These are phyloP conservation scores for Flaveria sonorensis DNA, from an alignment of 129 eudicot genomes.

Conservation along the genomic window DNA sequence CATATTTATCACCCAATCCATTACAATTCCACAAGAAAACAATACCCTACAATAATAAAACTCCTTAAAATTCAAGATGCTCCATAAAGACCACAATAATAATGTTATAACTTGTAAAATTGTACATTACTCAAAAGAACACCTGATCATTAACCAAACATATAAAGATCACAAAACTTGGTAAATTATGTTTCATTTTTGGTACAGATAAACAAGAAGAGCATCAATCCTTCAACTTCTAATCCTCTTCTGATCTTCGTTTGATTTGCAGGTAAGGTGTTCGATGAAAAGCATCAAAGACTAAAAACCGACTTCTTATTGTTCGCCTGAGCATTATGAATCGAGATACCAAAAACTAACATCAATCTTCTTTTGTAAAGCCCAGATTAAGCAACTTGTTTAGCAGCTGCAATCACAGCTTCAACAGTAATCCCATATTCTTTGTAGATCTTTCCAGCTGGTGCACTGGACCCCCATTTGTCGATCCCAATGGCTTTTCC, in stretches of 20 bases:
- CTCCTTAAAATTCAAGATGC: background rate
- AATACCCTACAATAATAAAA: background rate
- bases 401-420: constrained; percentile 88
- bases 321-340: constrained; percentile 30
- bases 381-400: constrained; percentile 35
- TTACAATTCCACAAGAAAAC: constrained; percentile 14
- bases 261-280: constrained; percentile 46
- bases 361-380: background rate
- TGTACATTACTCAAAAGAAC: constrained; percentile 34
- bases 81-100: too few relatives aligned
- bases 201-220: constrained; percentile 50
- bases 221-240: constrained; percentile 30
- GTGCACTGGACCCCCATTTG: constrained; percentile 89
- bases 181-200: constrained; percentile 38
- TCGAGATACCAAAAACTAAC: constrained; percentile 30
- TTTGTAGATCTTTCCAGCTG: constrained; percentile 83
- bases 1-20: constrained; percentile 41
- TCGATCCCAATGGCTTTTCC: constrained; percentile 95
- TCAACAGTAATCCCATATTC: constrained; percentile 88
- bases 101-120: background rate
- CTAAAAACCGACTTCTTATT: constrained; percentile 51
- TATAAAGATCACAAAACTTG: constrained; percentile 48
- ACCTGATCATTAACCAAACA: constrained; percentile 38
- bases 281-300: constrained; percentile 37
- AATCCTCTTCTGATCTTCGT: constrained; percentile 39